phyloP scores from a whole-genome alignment of 2,329 filamentous ascomycete species.

The Ophiostoma perfectum region DNA sequence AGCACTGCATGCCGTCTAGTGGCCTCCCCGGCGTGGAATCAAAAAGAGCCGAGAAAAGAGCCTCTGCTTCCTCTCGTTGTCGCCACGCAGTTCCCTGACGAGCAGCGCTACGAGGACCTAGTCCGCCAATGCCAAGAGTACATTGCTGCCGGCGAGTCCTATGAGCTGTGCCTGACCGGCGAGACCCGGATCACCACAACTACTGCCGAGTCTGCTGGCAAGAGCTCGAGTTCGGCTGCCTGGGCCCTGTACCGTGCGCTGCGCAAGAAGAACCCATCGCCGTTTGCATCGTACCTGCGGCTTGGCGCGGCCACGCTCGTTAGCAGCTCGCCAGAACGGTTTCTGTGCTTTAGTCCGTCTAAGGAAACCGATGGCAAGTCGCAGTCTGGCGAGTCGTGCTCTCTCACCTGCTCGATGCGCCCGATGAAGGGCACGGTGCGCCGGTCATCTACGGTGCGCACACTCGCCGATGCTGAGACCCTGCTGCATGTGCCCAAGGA shows the following conservation, averaged over 20 bases:
- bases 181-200: conserved; percentile 56
- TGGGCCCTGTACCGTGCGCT: conserved; percentile 72
- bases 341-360: conserved; percentile 44
- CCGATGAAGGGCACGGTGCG: conserved; percentile 97
- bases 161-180: conserved; percentile 78
- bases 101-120: conserved; percentile 56
- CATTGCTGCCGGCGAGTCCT: conserved; percentile 73
- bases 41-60: neutral
- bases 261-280: conserved; percentile 67
- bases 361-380: neutral
- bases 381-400: no score
- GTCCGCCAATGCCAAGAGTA: conserved; percentile 64
- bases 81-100: conserved; percentile 40
- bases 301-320: conserved; percentile 66
- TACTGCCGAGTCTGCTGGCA: neutral
- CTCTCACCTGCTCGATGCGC: conserved; percentile 64
- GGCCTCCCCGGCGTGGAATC: conserved; percentile 31
- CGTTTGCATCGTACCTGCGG: conserved; percentile 77
- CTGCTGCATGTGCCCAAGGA: conserved; percentile 81
- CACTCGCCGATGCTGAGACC: conserved; percentile 63
- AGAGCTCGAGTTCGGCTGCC: conserved; percentile 28
- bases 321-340: conserved; percentile 83
- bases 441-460: conserved; percentile 61
- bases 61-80: neutral
- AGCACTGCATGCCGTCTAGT: conserved; percentile 33